Conservation (phyloP, 768 basidiomycete genomes). For the Auriscalpium vulgare region DNA sequence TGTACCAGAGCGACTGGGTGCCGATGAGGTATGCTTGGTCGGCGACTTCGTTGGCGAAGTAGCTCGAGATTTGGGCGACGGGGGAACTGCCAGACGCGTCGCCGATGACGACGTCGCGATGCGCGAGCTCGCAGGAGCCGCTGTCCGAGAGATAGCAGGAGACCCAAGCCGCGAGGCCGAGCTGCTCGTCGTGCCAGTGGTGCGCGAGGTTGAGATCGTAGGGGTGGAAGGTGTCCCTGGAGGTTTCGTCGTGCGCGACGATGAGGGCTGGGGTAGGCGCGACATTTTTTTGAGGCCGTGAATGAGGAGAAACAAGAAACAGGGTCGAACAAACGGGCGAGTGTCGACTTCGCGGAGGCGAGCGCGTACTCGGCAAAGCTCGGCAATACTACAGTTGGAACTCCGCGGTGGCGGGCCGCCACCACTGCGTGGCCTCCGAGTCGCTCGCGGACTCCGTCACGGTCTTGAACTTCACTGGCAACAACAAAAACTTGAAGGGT, state of each 20-base stretch:
- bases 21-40: neutral
- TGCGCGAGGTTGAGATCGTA: neutral
- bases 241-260: slow-evolving; percentile 23
- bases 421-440: too few relatives aligned
- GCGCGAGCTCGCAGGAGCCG: neutral
- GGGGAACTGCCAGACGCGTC: neutral
- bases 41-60: slow-evolving; percentile 1
- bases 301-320: too few relatives aligned
- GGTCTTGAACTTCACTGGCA: too few relatives aligned
- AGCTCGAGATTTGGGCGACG: neutral
- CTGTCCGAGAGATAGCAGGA: neutral
- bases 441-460: too few relatives aligned
- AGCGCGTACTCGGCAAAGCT: too few relatives aligned
- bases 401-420: too few relatives aligned
- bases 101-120: neutral
- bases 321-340: neutral
- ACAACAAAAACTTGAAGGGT: too few relatives aligned
- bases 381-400: too few relatives aligned
- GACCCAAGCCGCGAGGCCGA: neutral
- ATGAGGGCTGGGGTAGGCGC: slow-evolving; percentile 30
- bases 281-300: too few relatives aligned
- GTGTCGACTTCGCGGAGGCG: too few relatives aligned
- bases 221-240: slow-evolving; percentile 2
- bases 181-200: neutral
- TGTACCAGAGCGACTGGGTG: neutral